Conservation (phyloP, 805 yeast genomes). For the Jamesozyma piceae region DNA sequence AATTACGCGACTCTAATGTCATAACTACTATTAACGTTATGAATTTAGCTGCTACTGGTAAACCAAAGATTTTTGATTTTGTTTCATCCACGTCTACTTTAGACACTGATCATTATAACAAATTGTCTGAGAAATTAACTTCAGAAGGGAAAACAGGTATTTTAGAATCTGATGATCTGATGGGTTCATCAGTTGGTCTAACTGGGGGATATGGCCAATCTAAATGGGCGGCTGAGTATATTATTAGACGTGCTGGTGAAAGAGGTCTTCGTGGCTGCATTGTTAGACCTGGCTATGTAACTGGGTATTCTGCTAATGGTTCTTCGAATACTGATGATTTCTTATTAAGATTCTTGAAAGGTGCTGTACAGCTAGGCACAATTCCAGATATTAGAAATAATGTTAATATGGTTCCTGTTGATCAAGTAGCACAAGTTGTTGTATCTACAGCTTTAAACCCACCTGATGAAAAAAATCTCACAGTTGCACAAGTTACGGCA, state of each 20-base stretch:
- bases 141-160: conserved; percentile 63
- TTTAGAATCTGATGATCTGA: conserved; percentile 71
- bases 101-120: conserved; percentile 74
- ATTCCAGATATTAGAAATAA: conserved; percentile 80
- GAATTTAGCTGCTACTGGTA: conserved; percentile 56
- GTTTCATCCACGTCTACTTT: conserved; percentile 93
- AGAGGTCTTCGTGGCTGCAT: conserved; percentile 82
- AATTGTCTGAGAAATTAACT: conserved; percentile 61
- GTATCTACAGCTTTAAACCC: conserved; percentile 78
- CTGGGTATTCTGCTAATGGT: conserved; percentile 79
- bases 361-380: conserved; percentile 78
- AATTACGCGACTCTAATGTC: conserved; percentile 88
- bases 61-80: conserved; percentile 77
- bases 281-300: conserved; percentile 92
- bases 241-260: conserved; percentile 79
- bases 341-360: conserved; percentile 87
- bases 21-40: conserved; percentile 77
- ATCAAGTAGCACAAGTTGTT: conserved; percentile 89
- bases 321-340: conserved; percentile 94
- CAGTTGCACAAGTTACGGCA: conserved; percentile 93
- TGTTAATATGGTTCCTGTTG: conserved; percentile 96
- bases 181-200: conserved; percentile 73
- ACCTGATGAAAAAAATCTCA: conserved; percentile 40
- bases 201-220: conserved; percentile 95
- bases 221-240: conserved; percentile 93